Percentiles rank a stretch among this genome's conserved stretches.
Conservation (phyloP, 2,329 filamentous ascomycete genomes). For the Beauveria pseudobassiana region DNA sequence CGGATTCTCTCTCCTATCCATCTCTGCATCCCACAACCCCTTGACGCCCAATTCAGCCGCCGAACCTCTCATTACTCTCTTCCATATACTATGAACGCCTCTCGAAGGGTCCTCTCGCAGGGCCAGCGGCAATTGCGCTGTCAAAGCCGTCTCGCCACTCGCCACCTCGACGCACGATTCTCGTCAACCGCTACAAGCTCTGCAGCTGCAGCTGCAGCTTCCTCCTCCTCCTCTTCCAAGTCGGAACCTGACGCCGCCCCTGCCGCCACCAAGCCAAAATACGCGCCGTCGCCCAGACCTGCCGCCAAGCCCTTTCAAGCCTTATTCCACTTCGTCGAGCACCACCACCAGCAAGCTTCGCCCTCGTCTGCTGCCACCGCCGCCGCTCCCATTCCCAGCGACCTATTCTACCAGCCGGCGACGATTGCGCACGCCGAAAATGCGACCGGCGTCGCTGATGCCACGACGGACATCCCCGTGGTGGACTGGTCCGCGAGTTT, state of each 20-base stretch:
- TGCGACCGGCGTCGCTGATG: background rate
- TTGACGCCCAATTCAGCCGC: background rate
- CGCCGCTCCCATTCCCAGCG: background rate
- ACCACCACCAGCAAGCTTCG: background rate
- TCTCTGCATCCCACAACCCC: background rate
- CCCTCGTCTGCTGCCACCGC: background rate
- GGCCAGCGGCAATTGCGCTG: background rate
- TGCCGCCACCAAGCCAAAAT: background rate
- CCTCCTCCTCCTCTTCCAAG: background rate
- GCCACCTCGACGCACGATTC: background rate
- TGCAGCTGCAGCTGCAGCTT: background rate
- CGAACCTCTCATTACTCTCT: background rate
- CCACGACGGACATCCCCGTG: slow-evolving; percentile 13
- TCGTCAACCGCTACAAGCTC: background rate
- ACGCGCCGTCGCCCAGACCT: background rate
- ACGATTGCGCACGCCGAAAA: background rate
- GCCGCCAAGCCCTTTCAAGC: slow-evolving; percentile 4
- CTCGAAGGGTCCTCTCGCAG: background rate
- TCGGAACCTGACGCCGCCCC: background rate
- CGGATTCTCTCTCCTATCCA: background rate
- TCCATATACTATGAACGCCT: slow-evolving; percentile 2
- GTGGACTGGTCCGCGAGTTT: slow-evolving; percentile 79
- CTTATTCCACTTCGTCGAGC: background rate
- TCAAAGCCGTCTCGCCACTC: background rate
- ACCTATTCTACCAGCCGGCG: slow-evolving; percentile 5